Conservation (phyloP, 2,329 filamentous ascomycete species). For the Cladophialophora immunda region DNA sequence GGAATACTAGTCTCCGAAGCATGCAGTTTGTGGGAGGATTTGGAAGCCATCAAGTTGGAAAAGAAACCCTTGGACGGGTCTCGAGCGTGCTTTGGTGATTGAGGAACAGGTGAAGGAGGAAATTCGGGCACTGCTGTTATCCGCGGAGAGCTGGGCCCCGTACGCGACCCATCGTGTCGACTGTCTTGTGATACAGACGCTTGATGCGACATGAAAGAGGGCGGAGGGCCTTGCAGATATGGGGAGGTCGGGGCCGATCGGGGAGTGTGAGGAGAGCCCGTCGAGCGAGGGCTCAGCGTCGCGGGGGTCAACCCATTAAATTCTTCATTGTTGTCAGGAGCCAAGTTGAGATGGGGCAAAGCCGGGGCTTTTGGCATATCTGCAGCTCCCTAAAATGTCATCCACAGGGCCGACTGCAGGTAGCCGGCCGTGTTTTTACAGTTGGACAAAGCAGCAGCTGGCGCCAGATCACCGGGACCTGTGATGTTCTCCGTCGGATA, state of each 20-base stretch:
- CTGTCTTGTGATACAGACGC: slow-evolving; percentile 24
- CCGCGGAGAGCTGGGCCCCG: slow-evolving; percentile 49
- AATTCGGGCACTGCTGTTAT: slow-evolving; percentile 57
- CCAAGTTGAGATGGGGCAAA: slow-evolving; percentile 39
- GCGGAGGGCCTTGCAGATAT: slow-evolving; percentile 27
- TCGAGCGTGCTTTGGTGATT: slow-evolving; percentile 52
- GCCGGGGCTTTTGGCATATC: slow-evolving; percentile 41
- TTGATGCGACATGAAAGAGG: slow-evolving; percentile 32
- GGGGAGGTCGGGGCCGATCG: slow-evolving; percentile 36
- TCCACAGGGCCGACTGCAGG: slow-evolving; percentile 38
- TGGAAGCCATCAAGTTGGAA: slow-evolving; percentile 56
- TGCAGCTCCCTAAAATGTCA: slow-evolving; percentile 33
- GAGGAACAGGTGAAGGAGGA: slow-evolving; percentile 50
- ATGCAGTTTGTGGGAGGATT: slow-evolving; percentile 53
- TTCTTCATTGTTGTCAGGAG: slow-evolving; percentile 37
- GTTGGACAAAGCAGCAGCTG: slow-evolving; percentile 27
- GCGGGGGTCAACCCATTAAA: slow-evolving; percentile 34
- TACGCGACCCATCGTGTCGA: slow-evolving; percentile 24
- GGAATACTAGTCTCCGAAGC: slow-evolving; percentile 50
- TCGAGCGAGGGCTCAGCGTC: slow-evolving; percentile 39
- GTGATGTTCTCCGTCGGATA: slow-evolving; percentile 26
- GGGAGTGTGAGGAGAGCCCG: slow-evolving; percentile 37
- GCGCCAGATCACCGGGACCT: slow-evolving; percentile 33
- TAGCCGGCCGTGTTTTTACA: slow-evolving; percentile 32
- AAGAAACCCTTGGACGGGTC: slow-evolving; percentile 58